A percentile compares a stretch with the other conserved stretches of the same genome.
Evolutionary conservation across 768 basidiomycete genomes (phyloP).

Genomic region (Symmetrospora coprosmae): DNA sequence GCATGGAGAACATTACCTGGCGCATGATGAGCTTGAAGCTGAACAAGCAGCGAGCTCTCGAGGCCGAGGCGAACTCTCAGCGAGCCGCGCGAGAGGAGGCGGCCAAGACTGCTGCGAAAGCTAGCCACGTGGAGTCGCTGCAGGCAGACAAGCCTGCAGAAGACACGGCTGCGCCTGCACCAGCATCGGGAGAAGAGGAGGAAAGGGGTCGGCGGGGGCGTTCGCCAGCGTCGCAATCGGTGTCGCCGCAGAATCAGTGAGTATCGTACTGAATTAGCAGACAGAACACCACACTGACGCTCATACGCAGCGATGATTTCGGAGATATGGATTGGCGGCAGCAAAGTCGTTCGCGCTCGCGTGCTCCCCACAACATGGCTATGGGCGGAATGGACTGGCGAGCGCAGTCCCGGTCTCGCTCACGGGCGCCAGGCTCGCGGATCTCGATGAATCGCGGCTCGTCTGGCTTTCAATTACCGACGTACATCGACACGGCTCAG

Average conservation of each 20-base stretch:
- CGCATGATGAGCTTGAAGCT: slow-evolving; percentile 93
- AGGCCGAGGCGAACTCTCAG: slow-evolving; percentile 37
- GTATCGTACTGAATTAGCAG: not conserved
- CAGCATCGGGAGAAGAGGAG: slow-evolving; percentile 20
- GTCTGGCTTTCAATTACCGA: not conserved
- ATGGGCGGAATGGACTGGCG: slow-evolving; percentile 33
- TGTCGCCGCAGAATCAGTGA: not conserved
- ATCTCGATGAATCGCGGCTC: not conserved
- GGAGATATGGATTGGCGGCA: slow-evolving; percentile 76
- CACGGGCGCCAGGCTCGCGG: slow-evolving; percentile 33
- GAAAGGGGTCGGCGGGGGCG: slow-evolving; percentile 27
- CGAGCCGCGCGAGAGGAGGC: no score
- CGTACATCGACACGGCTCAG: not conserved
- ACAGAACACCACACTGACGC: not conserved
- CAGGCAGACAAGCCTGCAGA: slow-evolving; percentile 20
- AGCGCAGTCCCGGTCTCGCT: slow-evolving; percentile 31
- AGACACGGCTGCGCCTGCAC: not conserved
- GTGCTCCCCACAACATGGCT: slow-evolving; percentile 22
- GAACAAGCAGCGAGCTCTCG: slow-evolving; percentile 70
- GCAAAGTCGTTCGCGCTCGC: slow-evolving; percentile 36
- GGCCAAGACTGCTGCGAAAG: slow-evolving; percentile 2
- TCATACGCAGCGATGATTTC: not conserved
- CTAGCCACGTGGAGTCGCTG: slow-evolving; percentile 34
- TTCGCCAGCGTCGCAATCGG: slow-evolving; percentile 24
- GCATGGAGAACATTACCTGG: slow-evolving; percentile 98